A percentile compares a stretch with the other conserved stretches of the same genome.
These are phyloP conservation scores for Viola odorata DNA, from an alignment of 345 rosid species.

Conservation along the genomic window DNA sequence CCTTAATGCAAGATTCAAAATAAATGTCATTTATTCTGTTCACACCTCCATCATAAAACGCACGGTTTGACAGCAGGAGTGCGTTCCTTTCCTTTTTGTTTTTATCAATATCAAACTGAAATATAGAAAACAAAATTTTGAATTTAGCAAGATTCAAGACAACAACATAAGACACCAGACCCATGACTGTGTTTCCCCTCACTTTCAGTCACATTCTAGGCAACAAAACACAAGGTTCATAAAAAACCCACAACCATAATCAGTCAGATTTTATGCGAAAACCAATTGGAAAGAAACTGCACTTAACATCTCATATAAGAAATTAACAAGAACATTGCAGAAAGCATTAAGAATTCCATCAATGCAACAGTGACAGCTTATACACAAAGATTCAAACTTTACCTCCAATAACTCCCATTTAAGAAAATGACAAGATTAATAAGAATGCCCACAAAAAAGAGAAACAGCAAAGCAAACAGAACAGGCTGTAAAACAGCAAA, in stretches of 20 bases:
- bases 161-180: constrained; percentile 13
- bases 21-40: background rate
- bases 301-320: background rate
- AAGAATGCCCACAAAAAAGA: background rate
- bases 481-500: background rate
- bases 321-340: constrained; percentile 1
- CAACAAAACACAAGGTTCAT: constrained; percentile 16
- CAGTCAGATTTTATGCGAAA: background rate
- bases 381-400: constrained; percentile 17
- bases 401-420: constrained; percentile 1
- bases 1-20: background rate
- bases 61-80: background rate
- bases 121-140: background rate
- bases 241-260: constrained; percentile 19
- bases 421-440: background rate
- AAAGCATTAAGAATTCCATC: constrained; percentile 5
- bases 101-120: background rate
- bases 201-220: constrained; percentile 9
- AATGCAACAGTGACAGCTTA: constrained; percentile 44
- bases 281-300: background rate
- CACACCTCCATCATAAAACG: background rate
- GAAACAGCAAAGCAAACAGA: background rate
- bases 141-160: background rate
- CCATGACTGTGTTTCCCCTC: constrained; percentile 5
- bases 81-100: background rate